Evolutionary conservation across 441 rosid species (phyloP), one percentile per base, ranked within the genome.

Genomic region (Corymbia citriodora): DNA sequence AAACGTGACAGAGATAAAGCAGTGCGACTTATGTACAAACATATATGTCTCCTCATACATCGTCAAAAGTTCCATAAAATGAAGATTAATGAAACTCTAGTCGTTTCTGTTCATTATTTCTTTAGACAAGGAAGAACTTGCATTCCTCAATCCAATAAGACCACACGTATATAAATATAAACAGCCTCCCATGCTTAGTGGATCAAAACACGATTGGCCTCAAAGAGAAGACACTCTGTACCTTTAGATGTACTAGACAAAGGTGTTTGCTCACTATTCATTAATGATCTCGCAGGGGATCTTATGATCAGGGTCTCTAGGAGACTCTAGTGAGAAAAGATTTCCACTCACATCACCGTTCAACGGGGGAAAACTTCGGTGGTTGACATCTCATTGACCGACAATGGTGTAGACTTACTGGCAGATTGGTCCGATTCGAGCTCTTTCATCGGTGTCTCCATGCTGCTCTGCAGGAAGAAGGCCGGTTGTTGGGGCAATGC

Each of bases 1-100:
- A 65, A 2, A n/a, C 1, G 72, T 2, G 0, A 65, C 3, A 0
- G 2, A 65, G n/a, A 65, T 65, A 65, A 65, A 65, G 72, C 1
- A 10, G 40, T n/a, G 21, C 5, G 21, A 19, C 15, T 68, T 68
- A 68, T 31, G 6, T 68, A 2, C 6, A 68, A 68, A 68, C 9
- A 21, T 36, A 68, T 4, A 31, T 68, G 8, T 68, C 40, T 16
- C 40, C 33, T 68, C 18, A 68, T n/a, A 68, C 19, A 68, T 68
- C 21, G 15, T 1, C 21, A 68, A 68, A 68, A n/a, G 74, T 68
- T n/a, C 6, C 2, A 21, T 68, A n/a, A 65, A 68, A 2, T 1
- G 29, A 21, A 27, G 1, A 0, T 0, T 6, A 10, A 21, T 36
- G 2, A 19, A 74, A 74, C 50, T 21, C 9, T 21, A 40, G 6